Evolutionary conservation across 2,329 filamentous ascomycete species (phyloP), one percentile per base, ranked within the genome.

Genomic region (Calonectria pseudoreteaudii): DNA sequence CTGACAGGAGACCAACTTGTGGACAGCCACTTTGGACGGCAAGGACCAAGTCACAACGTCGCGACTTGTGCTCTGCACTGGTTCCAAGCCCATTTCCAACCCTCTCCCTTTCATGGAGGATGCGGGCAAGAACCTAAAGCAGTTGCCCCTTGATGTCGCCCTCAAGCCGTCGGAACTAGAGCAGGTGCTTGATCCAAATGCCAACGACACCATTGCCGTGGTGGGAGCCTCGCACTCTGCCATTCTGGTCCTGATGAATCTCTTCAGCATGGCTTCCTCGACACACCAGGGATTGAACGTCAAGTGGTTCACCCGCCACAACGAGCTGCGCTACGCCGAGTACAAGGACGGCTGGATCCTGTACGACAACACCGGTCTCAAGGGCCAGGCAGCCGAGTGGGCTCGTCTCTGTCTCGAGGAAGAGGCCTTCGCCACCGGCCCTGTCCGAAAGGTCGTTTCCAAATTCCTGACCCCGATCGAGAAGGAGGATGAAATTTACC

Each of bases 361-460:
- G 34, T 87, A 90, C 68, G 91, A 93, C 79, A 93, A 93, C 82
- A 93, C 91, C 0, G 91, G 91, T 4, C 85, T 93, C 34, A 93
- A 93, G 81, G 91, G 91, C 23, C 85, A 87, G 44, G 91, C 90
- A 0, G 91, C 91, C 0, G 84, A 86, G 4, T 93, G 91, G 85
- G 91, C 91, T 1, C 87, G 87, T 50, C 82, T 88, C 28, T 89
- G 92, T 71, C 86, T 93, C 0, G 91, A 93, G 76, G 88, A 88
- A 38, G 86, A 86, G 3, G 82, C 80, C 0, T 84, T 92, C 11
- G 74, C 83, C 7, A 77, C 80, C 9, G 89, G 88, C 41, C 82
- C 85, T 16, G 88, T 89, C 2, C 85, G 85, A 56, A 83, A 84
- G 23, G 83, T 88, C 75, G 82, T 91, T 73, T 82, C 83, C 10